Conservation (phyloP, 176 grass and related monocot genomes). For the barley (Hordeum vulgare) region MorexV3_pseudomolecules_assembly NC_058522.1:434723841-434724340, state of each 20-base stretch:
- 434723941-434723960: too few species aligned
- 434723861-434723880: neutral
- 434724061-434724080: neutral
- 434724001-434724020: neutral
- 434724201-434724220: neutral
- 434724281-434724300: slow-evolving; percentile 6
- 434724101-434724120: too few species aligned
- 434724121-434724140: neutral
- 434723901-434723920: neutral
- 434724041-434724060: neutral
- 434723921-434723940: too few species aligned
- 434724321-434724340: neutral
- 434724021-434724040: neutral
- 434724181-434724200: neutral
- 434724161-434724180: neutral
- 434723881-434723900: neutral
- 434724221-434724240: neutral
- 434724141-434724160: neutral
- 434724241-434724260: neutral
- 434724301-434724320: neutral
- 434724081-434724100: neutral
- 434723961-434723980: neutral
- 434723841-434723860: neutral
- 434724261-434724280: neutral
- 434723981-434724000: neutral